Conservation (phyloP, 2,329 filamentous ascomycete genomes). For the Arthrocladium fulminans region DNA sequence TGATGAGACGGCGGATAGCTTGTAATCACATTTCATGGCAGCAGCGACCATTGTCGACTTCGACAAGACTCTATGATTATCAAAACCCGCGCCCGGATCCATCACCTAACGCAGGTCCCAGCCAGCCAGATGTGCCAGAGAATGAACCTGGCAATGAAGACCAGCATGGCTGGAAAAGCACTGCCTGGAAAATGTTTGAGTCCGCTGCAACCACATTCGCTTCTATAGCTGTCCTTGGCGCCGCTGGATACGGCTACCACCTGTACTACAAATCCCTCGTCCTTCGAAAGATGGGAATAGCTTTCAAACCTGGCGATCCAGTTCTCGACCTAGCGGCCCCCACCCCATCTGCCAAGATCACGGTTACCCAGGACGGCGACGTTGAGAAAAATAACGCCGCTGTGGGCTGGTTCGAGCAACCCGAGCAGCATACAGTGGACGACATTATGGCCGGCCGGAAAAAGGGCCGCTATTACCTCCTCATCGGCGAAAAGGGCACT, state of each 20-base stretch:
- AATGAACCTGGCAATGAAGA: background rate
- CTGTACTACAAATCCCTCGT: slow-evolving; percentile 82
- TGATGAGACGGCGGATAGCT: background rate
- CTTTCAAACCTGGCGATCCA: slow-evolving; percentile 85
- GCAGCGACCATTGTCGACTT: background rate
- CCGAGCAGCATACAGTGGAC: slow-evolving; percentile 75
- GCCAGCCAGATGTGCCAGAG: slow-evolving; percentile 12
- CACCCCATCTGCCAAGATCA: slow-evolving; percentile 18
- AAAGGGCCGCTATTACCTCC: slow-evolving; percentile 76
- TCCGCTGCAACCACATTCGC: slow-evolving; percentile 66
- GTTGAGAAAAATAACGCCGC: slow-evolving; percentile 30
- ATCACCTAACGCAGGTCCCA: slow-evolving; percentile 14
- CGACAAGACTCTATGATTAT: background rate
- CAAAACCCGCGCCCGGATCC: slow-evolving; percentile 7
- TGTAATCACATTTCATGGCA: background rate
- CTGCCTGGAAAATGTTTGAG: slow-evolving; percentile 58
- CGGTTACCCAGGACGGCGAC: slow-evolving; percentile 24
- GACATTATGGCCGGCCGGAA: slow-evolving; percentile 66
- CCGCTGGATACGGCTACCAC: slow-evolving; percentile 70
- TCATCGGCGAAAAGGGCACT: slow-evolving; percentile 91
- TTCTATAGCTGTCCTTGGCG: slow-evolving; percentile 62
- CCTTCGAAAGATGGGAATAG: slow-evolving; percentile 82
- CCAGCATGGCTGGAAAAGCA: background rate
- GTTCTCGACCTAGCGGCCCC: slow-evolving; percentile 65
- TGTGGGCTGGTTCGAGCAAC: slow-evolving; percentile 69